A percentile compares a stretch with the other conserved stretches of the same genome.
Evolutionary conservation across 75 land plant genomes (phyloP).

Genomic region (Pinus albicaulis): DNA sequence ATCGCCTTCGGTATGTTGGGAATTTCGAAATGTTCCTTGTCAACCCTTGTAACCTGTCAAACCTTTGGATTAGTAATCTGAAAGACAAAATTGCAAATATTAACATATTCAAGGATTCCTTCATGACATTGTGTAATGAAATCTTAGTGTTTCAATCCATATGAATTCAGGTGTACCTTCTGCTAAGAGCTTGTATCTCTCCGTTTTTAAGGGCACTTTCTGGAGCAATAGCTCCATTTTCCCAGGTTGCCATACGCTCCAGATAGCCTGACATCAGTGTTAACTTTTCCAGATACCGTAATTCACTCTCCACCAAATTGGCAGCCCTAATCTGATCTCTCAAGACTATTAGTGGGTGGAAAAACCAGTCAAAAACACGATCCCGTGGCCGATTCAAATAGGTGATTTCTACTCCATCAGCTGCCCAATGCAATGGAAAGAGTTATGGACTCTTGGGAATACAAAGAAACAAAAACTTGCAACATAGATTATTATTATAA

Average conservation of each 20-base stretch:
- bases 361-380: conserved; percentile 72
- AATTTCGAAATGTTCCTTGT: conserved; percentile 48
- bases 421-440: conserved; percentile 10
- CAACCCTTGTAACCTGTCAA: conserved; percentile 55
- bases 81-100: background rate
- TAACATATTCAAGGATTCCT: background rate
- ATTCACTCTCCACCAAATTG: conserved; percentile 47
- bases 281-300: conserved; percentile 56
- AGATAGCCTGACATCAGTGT: conserved; percentile 36
- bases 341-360: conserved; percentile 66
- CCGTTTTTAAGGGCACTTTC: conserved; percentile 61
- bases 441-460: background rate
- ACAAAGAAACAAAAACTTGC: background rate
- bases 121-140: background rate
- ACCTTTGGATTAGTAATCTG: background rate
- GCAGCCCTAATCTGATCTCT: conserved; percentile 71
- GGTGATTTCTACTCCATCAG: conserved; percentile 57
- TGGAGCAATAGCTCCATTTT: conserved; percentile 65
- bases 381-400: conserved; percentile 59
- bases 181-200: conserved; percentile 72
- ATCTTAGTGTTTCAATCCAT: background rate
- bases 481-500: background rate
- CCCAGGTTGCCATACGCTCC: conserved; percentile 52
- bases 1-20: conserved; percentile 63
- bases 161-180: conserved; percentile 53